phyloP scores from a whole-genome alignment of 1,284 basidiomycete genomes.

The Tylopilus sp. region DNA sequence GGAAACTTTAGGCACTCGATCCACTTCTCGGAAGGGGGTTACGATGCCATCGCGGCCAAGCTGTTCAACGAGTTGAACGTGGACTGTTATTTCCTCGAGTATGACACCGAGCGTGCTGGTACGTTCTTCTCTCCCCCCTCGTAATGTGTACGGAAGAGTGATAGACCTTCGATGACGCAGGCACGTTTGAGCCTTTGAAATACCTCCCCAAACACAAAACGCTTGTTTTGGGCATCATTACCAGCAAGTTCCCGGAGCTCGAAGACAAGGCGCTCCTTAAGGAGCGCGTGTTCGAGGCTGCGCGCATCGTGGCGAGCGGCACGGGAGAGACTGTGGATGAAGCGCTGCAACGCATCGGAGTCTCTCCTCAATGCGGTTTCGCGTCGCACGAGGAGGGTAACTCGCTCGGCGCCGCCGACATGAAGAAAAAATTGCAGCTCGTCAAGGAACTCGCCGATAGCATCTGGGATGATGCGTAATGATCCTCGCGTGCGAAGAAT shows the following conservation, averaged over 20 bases:
- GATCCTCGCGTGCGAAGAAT: background rate
- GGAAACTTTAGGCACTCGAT: slow-evolving; percentile 70
- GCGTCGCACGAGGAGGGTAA: slow-evolving; percentile 67
- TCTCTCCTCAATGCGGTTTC: slow-evolving; percentile 77
- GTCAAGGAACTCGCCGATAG: slow-evolving; percentile 24
- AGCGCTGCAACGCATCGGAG: slow-evolving; percentile 60
- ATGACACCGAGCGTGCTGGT: slow-evolving; percentile 72
- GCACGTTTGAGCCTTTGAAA: slow-evolving; percentile 58
- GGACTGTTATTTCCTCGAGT: slow-evolving; percentile 77
- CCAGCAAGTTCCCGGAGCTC: slow-evolving; percentile 65
- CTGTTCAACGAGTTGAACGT: slow-evolving; percentile 73
- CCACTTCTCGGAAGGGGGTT: slow-evolving; percentile 72
- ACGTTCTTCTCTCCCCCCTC: slow-evolving; percentile 24
- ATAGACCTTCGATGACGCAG: slow-evolving; percentile 5
- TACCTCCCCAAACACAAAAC: slow-evolving; percentile 65
- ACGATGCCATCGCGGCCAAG: slow-evolving; percentile 69
- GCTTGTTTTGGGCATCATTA: slow-evolving; percentile 71
- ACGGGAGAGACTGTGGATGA: slow-evolving; percentile 49
- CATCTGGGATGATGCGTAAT: slow-evolving; percentile 27
- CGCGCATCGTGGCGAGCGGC: slow-evolving; percentile 52
- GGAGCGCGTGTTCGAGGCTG: slow-evolving; percentile 61
- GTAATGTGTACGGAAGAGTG: no score
- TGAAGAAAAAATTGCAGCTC: slow-evolving; percentile 24
- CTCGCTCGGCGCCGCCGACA: slow-evolving; percentile 18
- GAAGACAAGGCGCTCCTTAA: slow-evolving; percentile 61